A percentile compares a stretch with the other conserved stretches of the same genome.
These are phyloP conservation scores for Aquilaria yunnanensis DNA, from an alignment of 345 rosid species.

Conservation along the genomic window DNA sequence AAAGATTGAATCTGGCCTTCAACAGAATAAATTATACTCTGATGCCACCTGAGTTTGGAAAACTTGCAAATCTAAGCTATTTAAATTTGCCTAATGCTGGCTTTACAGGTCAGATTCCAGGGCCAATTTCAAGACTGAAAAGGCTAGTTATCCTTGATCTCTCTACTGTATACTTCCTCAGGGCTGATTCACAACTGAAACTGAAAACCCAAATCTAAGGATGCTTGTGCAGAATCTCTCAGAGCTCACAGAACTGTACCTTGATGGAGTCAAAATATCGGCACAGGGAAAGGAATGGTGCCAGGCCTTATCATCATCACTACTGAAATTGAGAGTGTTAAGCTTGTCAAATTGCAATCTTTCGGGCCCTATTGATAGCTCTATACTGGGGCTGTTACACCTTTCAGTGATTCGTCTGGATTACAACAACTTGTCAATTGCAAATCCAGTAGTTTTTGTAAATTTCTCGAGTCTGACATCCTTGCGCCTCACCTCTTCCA, in stretches of 20 bases:
- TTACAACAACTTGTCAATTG: constrained; percentile 8
- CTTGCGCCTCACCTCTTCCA: background rate
- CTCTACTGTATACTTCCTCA: constrained; percentile 8
- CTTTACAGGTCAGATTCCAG: too few relatives aligned
- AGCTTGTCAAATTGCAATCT: constrained; percentile 37
- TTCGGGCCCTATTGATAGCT: constrained; percentile 23
- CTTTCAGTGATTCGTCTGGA: constrained; percentile 24
- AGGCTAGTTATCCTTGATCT: constrained; percentile 40
- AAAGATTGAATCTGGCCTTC: too few relatives aligned
- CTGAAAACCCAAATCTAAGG: constrained; percentile 28
- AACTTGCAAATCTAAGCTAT: too few relatives aligned
- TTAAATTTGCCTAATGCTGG: too few relatives aligned
- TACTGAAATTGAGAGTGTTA: constrained; percentile 25
- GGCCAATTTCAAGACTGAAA: constrained; percentile 25
- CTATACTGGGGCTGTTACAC: constrained; percentile 14
- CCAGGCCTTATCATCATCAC: constrained; percentile 20
- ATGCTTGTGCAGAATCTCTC: constrained; percentile 21
- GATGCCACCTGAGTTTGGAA: too few relatives aligned
- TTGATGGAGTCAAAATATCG: constrained; percentile 33
- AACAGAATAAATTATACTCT: too few relatives aligned
- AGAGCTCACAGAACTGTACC: constrained; percentile 15
- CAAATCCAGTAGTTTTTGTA: constrained; percentile 26
- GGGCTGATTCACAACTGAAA: background rate
- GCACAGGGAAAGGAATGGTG: constrained; percentile 23
- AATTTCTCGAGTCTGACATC: constrained; percentile 11